These are phyloP conservation scores for Trichomonas vaginalis DNA, from an alignment of 208 protist species.

Conservation along the genomic window DNA sequence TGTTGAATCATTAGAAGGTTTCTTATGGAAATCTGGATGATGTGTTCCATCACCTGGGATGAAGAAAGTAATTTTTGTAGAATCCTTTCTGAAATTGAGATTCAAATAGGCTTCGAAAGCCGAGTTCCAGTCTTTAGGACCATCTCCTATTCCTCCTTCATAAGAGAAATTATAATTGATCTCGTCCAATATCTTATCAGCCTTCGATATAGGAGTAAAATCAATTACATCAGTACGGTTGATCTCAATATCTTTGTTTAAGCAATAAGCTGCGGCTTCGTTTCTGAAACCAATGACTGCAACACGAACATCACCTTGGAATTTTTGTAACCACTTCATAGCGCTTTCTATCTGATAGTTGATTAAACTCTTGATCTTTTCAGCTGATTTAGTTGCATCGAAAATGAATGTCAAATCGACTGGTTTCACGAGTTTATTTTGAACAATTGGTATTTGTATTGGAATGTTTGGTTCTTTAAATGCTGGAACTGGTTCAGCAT, in stretches of 20 bases:
- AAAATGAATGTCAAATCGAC: not conserved
- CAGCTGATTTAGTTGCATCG: not conserved
- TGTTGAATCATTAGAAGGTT: not conserved
- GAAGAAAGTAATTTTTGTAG: not conserved
- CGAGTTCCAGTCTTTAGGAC: not conserved
- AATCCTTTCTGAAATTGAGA: not conserved
- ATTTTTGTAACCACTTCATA: not conserved
- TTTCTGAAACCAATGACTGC: not conserved
- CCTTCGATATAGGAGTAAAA: not conserved
- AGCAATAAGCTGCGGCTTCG: not conserved
- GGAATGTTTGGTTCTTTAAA: not conserved
- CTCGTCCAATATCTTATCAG: not conserved
- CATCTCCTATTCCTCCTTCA: not conserved
- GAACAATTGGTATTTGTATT: not conserved
- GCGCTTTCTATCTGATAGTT: not conserved
- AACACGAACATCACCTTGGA: not conserved
- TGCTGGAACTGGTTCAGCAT: not conserved
- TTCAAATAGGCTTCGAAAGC: not conserved
- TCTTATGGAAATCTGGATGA: too few species aligned
- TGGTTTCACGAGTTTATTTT: too few species aligned
- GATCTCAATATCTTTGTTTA: not conserved
- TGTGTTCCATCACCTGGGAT: not conserved
- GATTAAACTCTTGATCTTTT: not conserved
- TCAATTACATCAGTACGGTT: not conserved
- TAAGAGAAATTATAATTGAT: not conserved